Conservation (phyloP, 2,329 filamentous ascomycete species). For the Coleophoma crateriformis region DNA sequence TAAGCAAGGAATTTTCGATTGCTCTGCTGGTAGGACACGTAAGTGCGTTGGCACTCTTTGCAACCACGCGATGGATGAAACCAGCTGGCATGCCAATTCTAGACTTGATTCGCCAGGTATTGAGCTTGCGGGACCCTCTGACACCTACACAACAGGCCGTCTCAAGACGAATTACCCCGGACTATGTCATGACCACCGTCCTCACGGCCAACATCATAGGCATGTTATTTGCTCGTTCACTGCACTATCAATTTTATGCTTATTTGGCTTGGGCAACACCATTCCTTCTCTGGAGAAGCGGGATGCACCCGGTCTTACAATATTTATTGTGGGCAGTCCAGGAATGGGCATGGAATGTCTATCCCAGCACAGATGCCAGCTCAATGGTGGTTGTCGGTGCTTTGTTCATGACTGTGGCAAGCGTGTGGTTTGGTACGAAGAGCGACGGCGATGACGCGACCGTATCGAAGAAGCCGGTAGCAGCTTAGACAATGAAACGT, state of each 20-base stretch:
- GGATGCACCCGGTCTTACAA: conserved; percentile 52
- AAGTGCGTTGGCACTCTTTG: conserved; percentile 49
- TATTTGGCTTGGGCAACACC: conserved; percentile 71
- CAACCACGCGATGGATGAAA: conserved; percentile 52
- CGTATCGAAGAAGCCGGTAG: conserved; percentile 9
- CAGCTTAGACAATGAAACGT: background rate
- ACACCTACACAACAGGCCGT: conserved; percentile 39
- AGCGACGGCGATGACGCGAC: conserved; percentile 19
- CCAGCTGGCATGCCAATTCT: conserved; percentile 46
- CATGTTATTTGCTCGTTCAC: conserved; percentile 62
- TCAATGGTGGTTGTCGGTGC: conserved; percentile 65
- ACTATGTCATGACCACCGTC: conserved; percentile 57
- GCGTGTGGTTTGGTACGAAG: conserved; percentile 29
- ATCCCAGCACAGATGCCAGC: conserved; percentile 60
- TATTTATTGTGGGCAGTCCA: conserved; percentile 57
- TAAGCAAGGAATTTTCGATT: conserved; percentile 58
- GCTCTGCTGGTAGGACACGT: conserved; percentile 50
- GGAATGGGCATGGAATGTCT: conserved; percentile 72
- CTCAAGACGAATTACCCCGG: conserved; percentile 45
- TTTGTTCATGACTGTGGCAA: conserved; percentile 57
- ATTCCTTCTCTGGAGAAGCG: conserved; percentile 62
- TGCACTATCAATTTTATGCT: conserved; percentile 73
- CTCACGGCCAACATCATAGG: conserved; percentile 61
- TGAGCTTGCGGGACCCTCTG: conserved; percentile 27
- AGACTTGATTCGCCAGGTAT: conserved; percentile 31